These are phyloP conservation scores for Porphyrellus sp. DNA, from an alignment of 1,284 basidiomycete genomes.

Conservation along the genomic window DNA sequence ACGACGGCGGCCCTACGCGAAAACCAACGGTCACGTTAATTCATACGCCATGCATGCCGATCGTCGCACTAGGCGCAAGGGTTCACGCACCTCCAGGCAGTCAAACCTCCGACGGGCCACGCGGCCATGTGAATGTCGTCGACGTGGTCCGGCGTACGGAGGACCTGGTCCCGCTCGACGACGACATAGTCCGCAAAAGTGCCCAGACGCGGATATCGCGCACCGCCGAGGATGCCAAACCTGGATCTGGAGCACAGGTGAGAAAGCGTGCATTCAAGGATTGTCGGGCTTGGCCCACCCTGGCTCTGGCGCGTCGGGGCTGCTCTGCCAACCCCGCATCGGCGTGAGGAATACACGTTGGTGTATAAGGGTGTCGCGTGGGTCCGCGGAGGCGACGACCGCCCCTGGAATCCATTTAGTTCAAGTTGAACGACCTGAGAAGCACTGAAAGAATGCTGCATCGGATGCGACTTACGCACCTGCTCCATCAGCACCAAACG, in stretches of 20 bases:
- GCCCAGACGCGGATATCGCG: constrained; percentile 51
- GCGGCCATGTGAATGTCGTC: constrained; percentile 69
- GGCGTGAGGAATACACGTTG: constrained; percentile 74
- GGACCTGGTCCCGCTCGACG: constrained; percentile 67
- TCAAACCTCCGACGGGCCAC: constrained; percentile 75
- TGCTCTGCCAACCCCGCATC: constrained; percentile 71
- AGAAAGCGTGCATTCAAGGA: background rate
- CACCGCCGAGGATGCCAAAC: constrained; percentile 62
- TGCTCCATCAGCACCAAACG: constrained; percentile 73
- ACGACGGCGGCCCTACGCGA: constrained; percentile 63
- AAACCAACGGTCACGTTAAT: background rate
- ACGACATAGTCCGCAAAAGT: constrained; percentile 78
- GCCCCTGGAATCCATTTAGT: constrained; percentile 42
- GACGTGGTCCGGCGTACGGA: constrained; percentile 67
- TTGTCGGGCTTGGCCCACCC: constrained; percentile 12
- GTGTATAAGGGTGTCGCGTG: constrained; percentile 54
- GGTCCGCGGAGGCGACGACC: constrained; percentile 55
- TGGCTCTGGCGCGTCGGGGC: constrained; percentile 57
- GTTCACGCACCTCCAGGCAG: constrained; percentile 70
- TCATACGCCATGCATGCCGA: background rate
- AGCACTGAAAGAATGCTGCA: background rate
- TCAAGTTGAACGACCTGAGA: background rate
- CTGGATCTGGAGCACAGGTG: constrained; percentile 31
- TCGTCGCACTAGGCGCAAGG: background rate
- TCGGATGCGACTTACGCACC: constrained; percentile 40